phyloP scores from a whole-genome alignment of 768 basidiomycete species.

The Saitozyma podzolica region DNA sequence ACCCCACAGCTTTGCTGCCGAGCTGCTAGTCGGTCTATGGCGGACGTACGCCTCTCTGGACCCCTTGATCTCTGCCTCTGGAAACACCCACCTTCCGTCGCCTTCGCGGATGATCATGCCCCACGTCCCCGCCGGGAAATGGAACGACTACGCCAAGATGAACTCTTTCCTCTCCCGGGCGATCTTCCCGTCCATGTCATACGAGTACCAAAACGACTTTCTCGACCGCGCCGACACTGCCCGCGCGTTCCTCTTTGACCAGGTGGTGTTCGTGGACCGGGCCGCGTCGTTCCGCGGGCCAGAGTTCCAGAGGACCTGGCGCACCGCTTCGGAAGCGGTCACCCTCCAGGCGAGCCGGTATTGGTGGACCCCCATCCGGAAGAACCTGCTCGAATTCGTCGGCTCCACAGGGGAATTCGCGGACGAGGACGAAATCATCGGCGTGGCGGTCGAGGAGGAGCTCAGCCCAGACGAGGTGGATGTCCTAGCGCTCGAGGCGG shows the following conservation, averaged over 20 bases:
- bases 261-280: constrained; percentile 84
- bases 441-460: constrained; percentile 26
- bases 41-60: constrained; percentile 83
- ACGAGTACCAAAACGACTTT: constrained; percentile 84
- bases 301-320: constrained; percentile 68
- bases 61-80: constrained; percentile 64
- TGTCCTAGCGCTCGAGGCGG: constrained; percentile 33
- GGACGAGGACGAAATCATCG: constrained; percentile 17
- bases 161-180: constrained; percentile 81
- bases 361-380: constrained; percentile 79
- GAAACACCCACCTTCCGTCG: constrained; percentile 70
- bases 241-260: constrained; percentile 74
- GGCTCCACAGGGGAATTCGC: constrained; percentile 54
- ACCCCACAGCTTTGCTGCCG: constrained; percentile 67
- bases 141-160: constrained; percentile 90
- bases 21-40: constrained; percentile 91
- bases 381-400: constrained; percentile 70
- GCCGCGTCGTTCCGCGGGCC: constrained; percentile 75
- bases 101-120: constrained; percentile 75
- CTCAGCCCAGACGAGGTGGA: constrained; percentile 25
- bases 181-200: constrained; percentile 73
- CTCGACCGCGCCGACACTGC: constrained; percentile 70
- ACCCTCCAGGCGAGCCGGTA: constrained; percentile 69
- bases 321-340: constrained; percentile 74
- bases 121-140: constrained; percentile 70